These are phyloP conservation scores for Acanthamoeba castellanii DNA, from an alignment of 208 protist genomes.

Conservation along the genomic window DNA sequence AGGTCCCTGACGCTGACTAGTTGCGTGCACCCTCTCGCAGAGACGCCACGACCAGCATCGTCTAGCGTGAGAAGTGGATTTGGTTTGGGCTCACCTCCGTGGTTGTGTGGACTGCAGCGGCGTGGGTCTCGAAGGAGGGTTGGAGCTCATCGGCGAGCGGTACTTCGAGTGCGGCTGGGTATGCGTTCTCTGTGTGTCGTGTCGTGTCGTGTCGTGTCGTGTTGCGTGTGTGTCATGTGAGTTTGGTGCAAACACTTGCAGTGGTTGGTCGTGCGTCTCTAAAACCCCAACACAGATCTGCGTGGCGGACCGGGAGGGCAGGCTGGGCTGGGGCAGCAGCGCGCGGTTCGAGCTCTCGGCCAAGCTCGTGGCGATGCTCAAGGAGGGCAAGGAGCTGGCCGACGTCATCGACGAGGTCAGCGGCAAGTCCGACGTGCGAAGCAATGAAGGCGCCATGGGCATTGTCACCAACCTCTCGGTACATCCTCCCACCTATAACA, in stretches of 20 bases:
- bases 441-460: constrained; percentile 56
- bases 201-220: too few relatives aligned
- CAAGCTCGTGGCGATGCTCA: constrained; percentile 58
- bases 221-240: too few relatives aligned
- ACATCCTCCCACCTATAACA: not conserved
- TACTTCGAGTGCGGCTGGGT: constrained; percentile 72
- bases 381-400: constrained; percentile 57
- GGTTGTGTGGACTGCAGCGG: not conserved
- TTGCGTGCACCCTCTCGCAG: not conserved
- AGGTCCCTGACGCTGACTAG: constrained; percentile 33
- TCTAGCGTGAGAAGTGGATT: not conserved
- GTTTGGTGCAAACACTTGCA: not conserved
- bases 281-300: not conserved
- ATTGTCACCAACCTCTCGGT: constrained; percentile 52
- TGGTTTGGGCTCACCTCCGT: too few relatives aligned
- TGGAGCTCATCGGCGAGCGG: constrained; percentile 32
- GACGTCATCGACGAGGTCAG: constrained; percentile 58
- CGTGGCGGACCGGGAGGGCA: constrained; percentile 3
- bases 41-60: not conserved
- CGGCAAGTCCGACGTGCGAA: constrained; percentile 53
- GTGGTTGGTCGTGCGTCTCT: not conserved
- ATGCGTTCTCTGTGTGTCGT: not conserved
- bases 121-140: constrained; percentile 39
- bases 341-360: constrained; percentile 43
- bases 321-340: constrained; percentile 53